These are phyloP conservation scores for Pseudodiploospora longispora DNA, from an alignment of 2,329 filamentous ascomycete genomes.

Conservation along the genomic window DNA sequence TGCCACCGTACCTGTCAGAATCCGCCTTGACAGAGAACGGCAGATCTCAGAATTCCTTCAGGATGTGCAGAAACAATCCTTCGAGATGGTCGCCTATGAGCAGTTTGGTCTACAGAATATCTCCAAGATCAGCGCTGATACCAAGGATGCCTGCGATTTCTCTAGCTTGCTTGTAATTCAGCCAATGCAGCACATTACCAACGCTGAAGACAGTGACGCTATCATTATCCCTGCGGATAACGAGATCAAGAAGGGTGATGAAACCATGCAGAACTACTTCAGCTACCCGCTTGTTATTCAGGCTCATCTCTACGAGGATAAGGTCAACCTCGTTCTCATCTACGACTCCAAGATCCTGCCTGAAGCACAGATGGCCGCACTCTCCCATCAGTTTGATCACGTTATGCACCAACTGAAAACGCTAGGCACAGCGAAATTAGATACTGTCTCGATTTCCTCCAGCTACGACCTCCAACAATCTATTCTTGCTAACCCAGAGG, in stretches of 20 bases:
- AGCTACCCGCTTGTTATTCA: slow-evolving; percentile 4
- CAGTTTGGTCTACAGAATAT: slow-evolving; percentile 3
- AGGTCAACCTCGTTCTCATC: neutral
- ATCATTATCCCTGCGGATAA: neutral
- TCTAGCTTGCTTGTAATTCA: slow-evolving; percentile 3
- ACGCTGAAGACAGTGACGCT: neutral
- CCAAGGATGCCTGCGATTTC: neutral
- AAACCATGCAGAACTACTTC: slow-evolving; percentile 2
- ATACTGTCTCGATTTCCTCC: no score
- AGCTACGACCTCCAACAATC: no score
- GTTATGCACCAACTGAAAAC: neutral
- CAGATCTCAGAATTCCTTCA: neutral
- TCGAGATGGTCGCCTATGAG: slow-evolving; percentile 3
- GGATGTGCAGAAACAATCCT: neutral
- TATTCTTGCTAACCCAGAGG: no score
- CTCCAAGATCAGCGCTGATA: neutral
- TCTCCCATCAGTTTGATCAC: neutral
- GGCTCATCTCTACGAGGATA: neutral
- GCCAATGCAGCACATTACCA: neutral
- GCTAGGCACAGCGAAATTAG: no score
- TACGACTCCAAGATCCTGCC: neutral
- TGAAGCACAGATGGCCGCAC: neutral
- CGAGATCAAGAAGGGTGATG: neutral
- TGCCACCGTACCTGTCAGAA: slow-evolving; percentile 1
- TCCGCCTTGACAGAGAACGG: neutral